Evolutionary conservation across 352 stramenopile species (phyloP).

Genomic region (Thraustochytrium sp.): DNA sequence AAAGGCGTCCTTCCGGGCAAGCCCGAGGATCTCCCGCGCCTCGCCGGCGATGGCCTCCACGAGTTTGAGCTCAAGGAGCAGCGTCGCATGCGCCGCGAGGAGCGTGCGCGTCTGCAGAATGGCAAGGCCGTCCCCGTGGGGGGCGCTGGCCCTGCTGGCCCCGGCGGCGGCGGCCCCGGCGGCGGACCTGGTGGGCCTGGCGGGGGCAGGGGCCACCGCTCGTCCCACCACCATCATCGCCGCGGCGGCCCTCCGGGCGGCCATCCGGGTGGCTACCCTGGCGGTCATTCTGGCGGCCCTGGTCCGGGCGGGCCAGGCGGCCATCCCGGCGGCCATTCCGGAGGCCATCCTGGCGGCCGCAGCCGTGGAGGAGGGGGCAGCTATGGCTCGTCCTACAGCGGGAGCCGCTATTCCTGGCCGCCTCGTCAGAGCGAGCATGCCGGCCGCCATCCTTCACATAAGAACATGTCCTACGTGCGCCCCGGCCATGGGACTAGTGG

Average conservation of each 20-base stretch:
- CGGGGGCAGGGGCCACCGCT: neutral
- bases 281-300: no score
- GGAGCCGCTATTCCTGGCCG: no score
- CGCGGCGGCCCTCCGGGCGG: no score
- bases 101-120: neutral
- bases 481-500: neutral
- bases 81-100: neutral
- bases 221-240: no score
- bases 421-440: no score
- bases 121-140: neutral
- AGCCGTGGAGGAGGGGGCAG: no score
- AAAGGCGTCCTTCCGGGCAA: neutral
- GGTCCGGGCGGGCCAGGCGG: no score
- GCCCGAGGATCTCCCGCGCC: neutral
- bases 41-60: constrained; percentile 30
- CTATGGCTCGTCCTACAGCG: no score
- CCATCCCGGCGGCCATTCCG: no score
- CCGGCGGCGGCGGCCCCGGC: neutral
- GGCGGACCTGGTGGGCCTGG: neutral
- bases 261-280: no score
- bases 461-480: neutral
- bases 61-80: constrained; percentile 43
- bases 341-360: no score
- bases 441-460: neutral
- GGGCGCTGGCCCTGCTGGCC: neutral